Percentiles rank a stretch among this genome's conserved stretches.
These are phyloP conservation scores for Ceratocystis diversiconidia DNA, from an alignment of 2,329 filamentous ascomycete genomes.

Conservation along the genomic window DNA sequence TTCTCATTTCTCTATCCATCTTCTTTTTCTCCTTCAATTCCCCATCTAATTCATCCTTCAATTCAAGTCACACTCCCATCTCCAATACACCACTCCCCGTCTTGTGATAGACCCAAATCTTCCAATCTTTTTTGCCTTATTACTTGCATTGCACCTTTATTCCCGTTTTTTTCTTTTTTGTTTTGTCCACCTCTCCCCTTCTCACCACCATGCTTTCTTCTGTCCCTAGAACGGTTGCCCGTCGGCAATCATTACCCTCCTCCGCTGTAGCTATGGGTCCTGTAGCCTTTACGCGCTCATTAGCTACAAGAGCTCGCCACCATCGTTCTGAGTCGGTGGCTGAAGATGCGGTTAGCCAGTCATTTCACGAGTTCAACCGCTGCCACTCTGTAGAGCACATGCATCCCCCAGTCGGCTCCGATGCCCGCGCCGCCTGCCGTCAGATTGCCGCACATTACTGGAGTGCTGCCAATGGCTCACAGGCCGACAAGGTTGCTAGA, in stretches of 20 bases:
- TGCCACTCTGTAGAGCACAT: slow-evolving; percentile 15
- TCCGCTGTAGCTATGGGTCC: slow-evolving; percentile 14
- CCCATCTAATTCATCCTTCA: slow-evolving; percentile 1
- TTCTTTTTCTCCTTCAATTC: background rate
- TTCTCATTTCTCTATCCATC: background rate
- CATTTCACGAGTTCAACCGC: slow-evolving; percentile 5
- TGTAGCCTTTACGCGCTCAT: slow-evolving; percentile 11
- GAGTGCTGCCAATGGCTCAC: slow-evolving; percentile 16
- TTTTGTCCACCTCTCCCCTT: background rate
- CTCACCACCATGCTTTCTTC: slow-evolving; percentile 13
- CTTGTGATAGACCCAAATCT: background rate
- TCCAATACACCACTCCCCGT: background rate
- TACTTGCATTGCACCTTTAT: background rate
- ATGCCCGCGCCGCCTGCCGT: slow-evolving; percentile 15
- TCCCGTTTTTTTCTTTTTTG: background rate
- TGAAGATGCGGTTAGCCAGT: slow-evolving; percentile 4
- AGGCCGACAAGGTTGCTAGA: slow-evolving; percentile 15
- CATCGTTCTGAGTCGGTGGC: slow-evolving; percentile 11
- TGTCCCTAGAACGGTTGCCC: slow-evolving; percentile 14
- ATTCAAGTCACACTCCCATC: background rate
- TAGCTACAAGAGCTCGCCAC: slow-evolving; percentile 16
- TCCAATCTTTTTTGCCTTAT: background rate
- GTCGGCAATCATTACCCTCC: slow-evolving; percentile 17
- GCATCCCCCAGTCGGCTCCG: slow-evolving; percentile 16
- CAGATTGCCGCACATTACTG: slow-evolving; percentile 18